A percentile compares a stretch with the other conserved stretches of the same genome.
phyloP scores from a whole-genome alignment of 2,329 filamentous ascomycete genomes.

The Periconia macrospinosa region DNA sequence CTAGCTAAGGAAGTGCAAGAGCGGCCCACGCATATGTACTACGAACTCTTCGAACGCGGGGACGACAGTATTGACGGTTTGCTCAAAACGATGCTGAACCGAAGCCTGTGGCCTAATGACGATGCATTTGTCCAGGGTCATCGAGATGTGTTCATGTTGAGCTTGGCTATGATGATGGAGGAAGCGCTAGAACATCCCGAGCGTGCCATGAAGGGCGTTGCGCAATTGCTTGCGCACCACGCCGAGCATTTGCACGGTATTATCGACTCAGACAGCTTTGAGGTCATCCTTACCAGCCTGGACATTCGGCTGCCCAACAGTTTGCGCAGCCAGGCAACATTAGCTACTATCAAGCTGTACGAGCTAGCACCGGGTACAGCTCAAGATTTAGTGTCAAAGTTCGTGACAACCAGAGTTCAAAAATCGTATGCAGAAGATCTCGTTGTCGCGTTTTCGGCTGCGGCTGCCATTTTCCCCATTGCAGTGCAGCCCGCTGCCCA shows the following conservation, averaged over 20 bases:
- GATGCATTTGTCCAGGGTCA: constrained; percentile 50
- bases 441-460: constrained; percentile 91
- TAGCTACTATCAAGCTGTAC: constrained; percentile 82
- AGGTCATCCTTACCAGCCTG: constrained; percentile 82
- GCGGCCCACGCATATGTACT: constrained; percentile 47
- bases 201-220: constrained; percentile 62
- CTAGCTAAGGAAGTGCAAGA: constrained; percentile 43
- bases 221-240: constrained; percentile 60
- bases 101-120: constrained; percentile 45
- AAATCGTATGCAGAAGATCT: constrained; percentile 84
- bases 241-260: constrained; percentile 58
- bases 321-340: constrained; percentile 77
- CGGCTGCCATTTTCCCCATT: constrained; percentile 83
- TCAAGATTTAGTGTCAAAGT: constrained; percentile 68
- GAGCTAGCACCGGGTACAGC: constrained; percentile 74
- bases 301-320: constrained; percentile 77
- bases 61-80: constrained; percentile 51
- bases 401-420: constrained; percentile 72
- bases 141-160: constrained; percentile 69
- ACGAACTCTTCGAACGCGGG: constrained; percentile 48
- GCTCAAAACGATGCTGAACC: constrained; percentile 46
- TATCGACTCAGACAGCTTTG: constrained; percentile 74
- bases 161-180: constrained; percentile 87
- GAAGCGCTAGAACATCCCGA: constrained; percentile 75
- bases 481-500: constrained; percentile 73